phyloP scores from a whole-genome alignment of 1,139 yeast genomes.

The Kodamaea arcana region DNA sequence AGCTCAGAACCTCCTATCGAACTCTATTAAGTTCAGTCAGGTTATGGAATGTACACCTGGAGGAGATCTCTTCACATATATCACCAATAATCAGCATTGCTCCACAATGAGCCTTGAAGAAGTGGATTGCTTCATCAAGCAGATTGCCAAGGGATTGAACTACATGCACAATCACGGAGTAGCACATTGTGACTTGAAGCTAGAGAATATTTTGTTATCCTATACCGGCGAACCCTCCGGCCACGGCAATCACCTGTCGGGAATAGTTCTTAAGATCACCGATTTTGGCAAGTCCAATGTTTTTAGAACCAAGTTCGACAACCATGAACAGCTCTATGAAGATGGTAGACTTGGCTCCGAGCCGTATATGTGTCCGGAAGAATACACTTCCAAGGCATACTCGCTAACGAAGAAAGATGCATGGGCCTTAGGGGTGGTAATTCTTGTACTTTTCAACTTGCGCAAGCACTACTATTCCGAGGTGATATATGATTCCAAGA shows the following conservation, averaged over 20 bases:
- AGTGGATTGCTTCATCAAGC: slow-evolving; percentile 69
- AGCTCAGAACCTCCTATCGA: too few species aligned
- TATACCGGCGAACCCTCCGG: slow-evolving; percentile 12
- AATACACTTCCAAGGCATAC: slow-evolving; percentile 34
- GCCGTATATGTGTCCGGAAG: slow-evolving; percentile 75
- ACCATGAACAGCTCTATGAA: slow-evolving; percentile 32
- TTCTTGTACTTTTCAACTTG: slow-evolving; percentile 28
- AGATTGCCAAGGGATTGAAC: slow-evolving; percentile 57
- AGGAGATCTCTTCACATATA: slow-evolving; percentile 57
- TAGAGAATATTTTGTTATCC: slow-evolving; percentile 53
- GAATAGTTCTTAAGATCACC: slow-evolving; percentile 50
- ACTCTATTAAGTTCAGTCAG: slow-evolving; percentile 54
- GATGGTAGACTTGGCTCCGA: slow-evolving; percentile 72
- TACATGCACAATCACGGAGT: slow-evolving; percentile 73
- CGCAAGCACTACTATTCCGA: slow-evolving; percentile 24
- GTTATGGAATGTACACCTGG: slow-evolving; percentile 78
- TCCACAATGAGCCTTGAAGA: slow-evolving; percentile 41
- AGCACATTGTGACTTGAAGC: slow-evolving; percentile 70
- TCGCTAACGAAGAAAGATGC: slow-evolving; percentile 62
- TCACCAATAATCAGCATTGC: slow-evolving; percentile 19
- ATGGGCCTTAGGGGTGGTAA: slow-evolving; percentile 66
- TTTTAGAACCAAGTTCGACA: slow-evolving; percentile 64
- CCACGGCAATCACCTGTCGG: neutral
- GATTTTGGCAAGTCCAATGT: slow-evolving; percentile 80
- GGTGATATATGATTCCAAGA: slow-evolving; percentile 10